Evolutionary conservation across 2,329 filamentous ascomycete species (phyloP), one percentile per base, ranked within the genome.

Genomic region (Colletotrichum acutatum): DNA sequence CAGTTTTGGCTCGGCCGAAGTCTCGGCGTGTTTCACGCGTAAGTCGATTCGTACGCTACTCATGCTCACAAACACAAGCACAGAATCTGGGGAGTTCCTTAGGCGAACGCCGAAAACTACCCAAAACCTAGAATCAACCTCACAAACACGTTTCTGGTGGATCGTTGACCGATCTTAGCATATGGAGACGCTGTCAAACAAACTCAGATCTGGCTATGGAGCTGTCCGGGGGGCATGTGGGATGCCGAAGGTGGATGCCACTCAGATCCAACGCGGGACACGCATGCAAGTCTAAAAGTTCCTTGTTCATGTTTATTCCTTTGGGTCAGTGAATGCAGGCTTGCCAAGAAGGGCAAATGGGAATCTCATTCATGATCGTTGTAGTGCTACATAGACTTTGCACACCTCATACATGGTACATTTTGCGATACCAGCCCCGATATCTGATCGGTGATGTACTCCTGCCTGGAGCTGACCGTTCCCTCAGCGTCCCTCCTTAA

Each of bases 401-500:
- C 59, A 49, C 62, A 71, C 30, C 68, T 60, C 68, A 71, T 71
- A 30, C 56, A 66, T 32, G 68, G 62, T 22, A 66, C 30, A 11
- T 61, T 26, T 16, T 26, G 14, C 24, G 65, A 9, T 1, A 59
- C 14, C 2, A 46, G 64, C 2, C 68, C 68, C 7, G 64, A 34
- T 30, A 65, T 65, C 7, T 53, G 58, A 34, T 74, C 68, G 28
- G 65, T 63, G 34, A 74, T 42, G 2, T 72, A 66, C 32, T 74
- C 68, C 3, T 60, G 66, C 26, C 59, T 58, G 7, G 28, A 30
- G 7, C 65, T 42, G 14, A 58, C 30, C 19, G 58, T 22, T 9
- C 72, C 68, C 0, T 65, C 42, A 0, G 60, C 34, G 12, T 52
- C 37, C 14, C 57, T 58, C 28, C 19, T 32, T 4, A 74, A 1